Conservation (phyloP, 2,329 filamentous ascomycete species). For the Colletotrichum filicis region DNA sequence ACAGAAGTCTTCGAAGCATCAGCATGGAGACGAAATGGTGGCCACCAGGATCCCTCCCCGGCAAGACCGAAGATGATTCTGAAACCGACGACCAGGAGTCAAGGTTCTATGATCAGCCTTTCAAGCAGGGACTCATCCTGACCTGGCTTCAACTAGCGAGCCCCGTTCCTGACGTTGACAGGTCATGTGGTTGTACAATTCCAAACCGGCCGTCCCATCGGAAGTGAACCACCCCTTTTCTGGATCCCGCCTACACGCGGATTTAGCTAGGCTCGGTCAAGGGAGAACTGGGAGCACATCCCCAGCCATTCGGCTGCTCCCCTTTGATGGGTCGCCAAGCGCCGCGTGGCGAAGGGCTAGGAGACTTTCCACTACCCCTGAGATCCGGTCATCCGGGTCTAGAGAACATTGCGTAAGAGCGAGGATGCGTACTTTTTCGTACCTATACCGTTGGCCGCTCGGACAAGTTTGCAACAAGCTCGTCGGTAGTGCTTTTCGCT, state of each 20-base stretch:
- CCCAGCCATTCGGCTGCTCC: conserved; percentile 38
- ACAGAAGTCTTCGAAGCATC: conserved; percentile 34
- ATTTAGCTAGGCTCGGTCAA: conserved; percentile 29
- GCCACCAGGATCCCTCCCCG: conserved; percentile 22
- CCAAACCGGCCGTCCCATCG: conserved; percentile 35
- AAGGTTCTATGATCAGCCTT: conserved; percentile 31
- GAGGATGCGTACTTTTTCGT: conserved; percentile 18
- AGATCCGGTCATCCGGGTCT: conserved; percentile 36
- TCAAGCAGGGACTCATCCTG: conserved; percentile 29
- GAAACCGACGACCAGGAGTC: conserved; percentile 32
- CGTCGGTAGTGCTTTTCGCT: conserved; percentile 11
- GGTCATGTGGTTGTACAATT: conserved; percentile 33
- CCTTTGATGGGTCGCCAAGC: conserved; percentile 35
- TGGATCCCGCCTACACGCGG: conserved; percentile 13
- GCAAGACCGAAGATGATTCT: conserved; percentile 35
- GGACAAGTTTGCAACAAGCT: conserved; percentile 20
- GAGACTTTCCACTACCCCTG: conserved; percentile 34
- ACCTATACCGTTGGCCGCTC: conserved; percentile 22
- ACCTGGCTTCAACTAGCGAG: conserved; percentile 18
- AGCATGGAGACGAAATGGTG: conserved; percentile 7
- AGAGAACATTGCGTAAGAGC: conserved; percentile 21
- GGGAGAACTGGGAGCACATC: conserved; percentile 23
- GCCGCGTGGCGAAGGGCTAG: conserved; percentile 34
- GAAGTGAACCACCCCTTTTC: conserved; percentile 32
- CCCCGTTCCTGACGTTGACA: conserved; percentile 36